Base-by-base conservation (phyloP, 768 basidiomycete genomes). In the Porphyrellus cyaneotinctus region DNA sequence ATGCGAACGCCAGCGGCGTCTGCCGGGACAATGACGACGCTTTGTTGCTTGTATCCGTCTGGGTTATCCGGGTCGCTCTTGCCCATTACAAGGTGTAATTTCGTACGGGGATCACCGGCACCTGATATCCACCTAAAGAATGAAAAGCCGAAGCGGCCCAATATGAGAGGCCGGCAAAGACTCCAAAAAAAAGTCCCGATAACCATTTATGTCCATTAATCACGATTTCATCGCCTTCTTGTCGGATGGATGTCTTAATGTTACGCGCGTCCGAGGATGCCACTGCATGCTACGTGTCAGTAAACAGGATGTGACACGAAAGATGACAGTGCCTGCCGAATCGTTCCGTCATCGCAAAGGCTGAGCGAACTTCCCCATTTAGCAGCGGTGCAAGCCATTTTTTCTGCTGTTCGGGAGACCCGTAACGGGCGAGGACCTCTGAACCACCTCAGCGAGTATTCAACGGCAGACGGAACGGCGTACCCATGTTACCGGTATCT, bases 401-500 rank as follows among this genome's bases (percentile, higher is more conserved):
- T 72, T 87, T 78, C 70, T 97, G 91, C 64, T 99, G 97, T 56
- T 83, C 90, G 1, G 84, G 81, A 26, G 84, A 87, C n/a, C 90
- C 97, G 68, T 95, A 99, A 51, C 88, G 82, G 31, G 97, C 97
- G 53, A 99, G 77, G 20, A 99, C 93, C 91, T 99, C 95, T 95
- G 74, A 51, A 51, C 24, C 35, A 35, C 20, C 17, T 53, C 37
- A 59, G 49, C 33, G 30, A 53, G 13, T 31, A 18, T 22, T 31
- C 24, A 46, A 26, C 9, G 22, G 26, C 6, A 2, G 14, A 20
- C 11, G 12, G 18, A 47, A 59, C 7, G 9, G 30, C 15, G 45
- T 59, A 91, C 92, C 93, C 94, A 97, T 97, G 69, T 97, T 97
- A 2, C 95, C 95, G 15, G 95, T 98, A 70, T 98, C 95, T 28